Base-by-base conservation (phyloP, 106 monocot genomes). In the Allium fistulosum region DNA sequence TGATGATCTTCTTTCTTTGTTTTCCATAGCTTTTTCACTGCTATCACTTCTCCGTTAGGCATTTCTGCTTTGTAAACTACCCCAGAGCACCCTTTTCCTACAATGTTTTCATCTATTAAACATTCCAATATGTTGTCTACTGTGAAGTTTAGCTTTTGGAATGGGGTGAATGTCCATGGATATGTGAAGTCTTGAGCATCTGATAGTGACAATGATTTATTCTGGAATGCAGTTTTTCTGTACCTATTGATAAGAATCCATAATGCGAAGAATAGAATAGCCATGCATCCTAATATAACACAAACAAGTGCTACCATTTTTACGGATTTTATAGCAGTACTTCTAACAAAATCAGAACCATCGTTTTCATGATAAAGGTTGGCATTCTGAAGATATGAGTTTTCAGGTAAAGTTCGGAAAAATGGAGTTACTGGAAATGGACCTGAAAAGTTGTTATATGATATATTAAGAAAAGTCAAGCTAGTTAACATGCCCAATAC, bases 381-480 rank as follows among this genome's bases (percentile, higher is more conserved):
- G 3, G 80, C 72, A 71, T 89, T 89, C 13, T 59, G 53, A 15
- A 72, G 58, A 49, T 85, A 82, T 4, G 82, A 89, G 51, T 66
- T 78, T 5, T 69, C 49, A 0, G 85, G 75, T 2, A 89, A 66
- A 53, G 85, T 85, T 52, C 73, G 62, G 66, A 89, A 89, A 61
- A 89, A 89, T 10, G 85, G 89, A 9, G 85, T 82, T 1, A 85
- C 70, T 2, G 89, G 89, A 50, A 89, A 82, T 8, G 85, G 85
- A 8, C 89, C 89, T 0, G 82, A 89, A 80, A 89, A 89, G 62
- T 89, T 89, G 74, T 89, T 89, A 69, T 59, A 75, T 3, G 89
- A 89, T 46, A 89, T 85, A 66, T 89, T 85, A 53, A 89, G 77
- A 14, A 70, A 80, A 48, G 89, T 80, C 11, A 89, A 69, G 57